Evolutionary conservation across 1,139 yeast species (phyloP).

Genomic region (Sugiyamaella castrensis): DNA sequence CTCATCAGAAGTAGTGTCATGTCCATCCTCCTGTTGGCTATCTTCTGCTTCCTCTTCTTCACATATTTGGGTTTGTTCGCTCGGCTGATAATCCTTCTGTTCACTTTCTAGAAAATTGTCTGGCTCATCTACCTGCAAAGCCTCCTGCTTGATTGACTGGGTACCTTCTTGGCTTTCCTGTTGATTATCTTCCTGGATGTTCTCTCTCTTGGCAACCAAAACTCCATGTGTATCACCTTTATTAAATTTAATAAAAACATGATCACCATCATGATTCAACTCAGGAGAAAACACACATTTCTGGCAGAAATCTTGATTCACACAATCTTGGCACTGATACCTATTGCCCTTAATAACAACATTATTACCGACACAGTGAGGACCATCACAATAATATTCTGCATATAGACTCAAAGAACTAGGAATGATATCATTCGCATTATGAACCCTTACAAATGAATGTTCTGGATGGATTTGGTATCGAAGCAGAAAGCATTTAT

Average conservation of each 20-base stretch:
- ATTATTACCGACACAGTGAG: constrained; percentile 1
- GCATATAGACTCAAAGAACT: neutral
- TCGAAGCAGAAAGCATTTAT: constrained; percentile 35
- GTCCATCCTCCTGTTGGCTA: neutral
- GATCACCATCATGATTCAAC: constrained; percentile 26
- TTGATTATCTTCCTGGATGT: neutral
- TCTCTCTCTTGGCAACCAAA: neutral
- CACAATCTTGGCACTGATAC: constrained; percentile 51
- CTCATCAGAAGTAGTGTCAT: neutral
- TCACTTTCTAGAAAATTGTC: neutral
- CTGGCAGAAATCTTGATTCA: constrained; percentile 51
- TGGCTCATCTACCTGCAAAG: neutral
- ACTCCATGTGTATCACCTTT: neutral
- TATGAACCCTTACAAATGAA: constrained; percentile 23
- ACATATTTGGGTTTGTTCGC: neutral
- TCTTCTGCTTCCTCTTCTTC: neutral
- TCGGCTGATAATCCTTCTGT: neutral
- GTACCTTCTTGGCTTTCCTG: constrained; percentile 3
- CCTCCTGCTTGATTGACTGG: neutral
- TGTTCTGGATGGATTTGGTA: constrained; percentile 21
- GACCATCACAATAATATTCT: constrained; percentile 13
- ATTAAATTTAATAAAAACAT: constrained; percentile 28
- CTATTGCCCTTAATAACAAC: constrained; percentile 44
- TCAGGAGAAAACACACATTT: constrained; percentile 40
- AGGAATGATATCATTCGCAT: constrained; percentile 13